Conservation (phyloP, 148 eudicot genomes). For the Chenopodium suecicum region DNA sequence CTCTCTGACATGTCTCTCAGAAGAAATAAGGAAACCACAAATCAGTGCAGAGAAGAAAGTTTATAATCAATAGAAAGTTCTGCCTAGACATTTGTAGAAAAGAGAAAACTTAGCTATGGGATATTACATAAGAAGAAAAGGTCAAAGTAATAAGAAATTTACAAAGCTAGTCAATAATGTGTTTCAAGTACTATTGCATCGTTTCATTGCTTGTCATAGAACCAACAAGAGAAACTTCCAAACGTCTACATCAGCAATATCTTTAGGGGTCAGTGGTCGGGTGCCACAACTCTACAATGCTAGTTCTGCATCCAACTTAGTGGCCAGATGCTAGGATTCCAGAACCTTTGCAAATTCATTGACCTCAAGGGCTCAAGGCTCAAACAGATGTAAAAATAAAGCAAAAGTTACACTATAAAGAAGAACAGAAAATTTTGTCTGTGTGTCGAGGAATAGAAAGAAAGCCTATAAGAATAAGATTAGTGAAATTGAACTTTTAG, state of each 20-base stretch:
- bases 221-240: neutral
- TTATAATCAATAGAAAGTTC: neutral
- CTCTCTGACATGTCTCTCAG: neutral
- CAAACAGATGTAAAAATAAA: neutral
- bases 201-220: too few species aligned
- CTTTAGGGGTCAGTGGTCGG: neutral
- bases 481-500: neutral
- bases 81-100: neutral
- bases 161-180: neutral
- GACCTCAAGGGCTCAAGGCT: neutral
- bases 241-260: neutral
- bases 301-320: too few species aligned
- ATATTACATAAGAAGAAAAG: neutral
- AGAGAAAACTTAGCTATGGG: neutral
- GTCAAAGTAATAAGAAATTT: neutral
- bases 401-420: neutral
- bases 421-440: neutral
- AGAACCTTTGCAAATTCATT: neutral
- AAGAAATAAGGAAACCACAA: neutral
- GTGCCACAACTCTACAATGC: neutral
- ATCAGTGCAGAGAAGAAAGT: neutral
- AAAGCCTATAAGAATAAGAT: neutral
- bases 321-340: neutral
- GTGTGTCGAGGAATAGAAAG: neutral
- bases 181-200: neutral